Conservation (phyloP, 176 grass and related monocot genomes). For the Oryza rufipogon region DNA sequence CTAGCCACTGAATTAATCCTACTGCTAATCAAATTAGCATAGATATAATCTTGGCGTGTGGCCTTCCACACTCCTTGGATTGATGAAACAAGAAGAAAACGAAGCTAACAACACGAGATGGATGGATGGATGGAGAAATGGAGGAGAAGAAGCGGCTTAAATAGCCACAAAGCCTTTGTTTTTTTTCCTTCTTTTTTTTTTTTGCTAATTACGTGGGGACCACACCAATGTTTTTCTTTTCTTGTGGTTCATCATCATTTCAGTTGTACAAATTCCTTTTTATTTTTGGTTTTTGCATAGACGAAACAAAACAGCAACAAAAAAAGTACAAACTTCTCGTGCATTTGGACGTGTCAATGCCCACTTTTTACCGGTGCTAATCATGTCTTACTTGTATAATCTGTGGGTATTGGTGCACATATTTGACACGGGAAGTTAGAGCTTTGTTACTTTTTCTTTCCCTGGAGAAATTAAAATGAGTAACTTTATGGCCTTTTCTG, state of each 20-base stretch:
- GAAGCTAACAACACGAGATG: not conserved
- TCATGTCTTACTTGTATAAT: constrained; percentile 23
- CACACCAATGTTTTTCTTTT: not conserved
- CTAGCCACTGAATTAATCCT: not conserved
- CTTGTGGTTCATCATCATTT: not conserved
- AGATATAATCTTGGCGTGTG: not conserved
- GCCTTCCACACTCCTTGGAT: constrained; percentile 38
- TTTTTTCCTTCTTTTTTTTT: not conserved
- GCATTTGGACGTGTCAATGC: constrained; percentile 9
- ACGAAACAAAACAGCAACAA: not conserved
- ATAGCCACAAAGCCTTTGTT: not conserved
- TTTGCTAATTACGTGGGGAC: constrained; percentile 17
- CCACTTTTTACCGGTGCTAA: not conserved
- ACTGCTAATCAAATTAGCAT: not conserved
- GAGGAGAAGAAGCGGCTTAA: constrained; percentile 3
- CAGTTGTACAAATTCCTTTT: not conserved
- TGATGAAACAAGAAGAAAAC: not conserved
- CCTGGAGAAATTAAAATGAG: not conserved
- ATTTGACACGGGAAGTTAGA: constrained; percentile 5
- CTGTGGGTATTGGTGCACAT: not conserved
- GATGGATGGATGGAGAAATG: not conserved
- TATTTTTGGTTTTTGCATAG: not conserved
- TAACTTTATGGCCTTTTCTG: not conserved
- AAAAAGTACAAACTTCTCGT: not conserved
- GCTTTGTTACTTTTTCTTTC: not conserved